These are phyloP conservation scores for Rhodotorula sp. DNA, from an alignment of 1,284 basidiomycete genomes.

Conservation along the genomic window DNA sequence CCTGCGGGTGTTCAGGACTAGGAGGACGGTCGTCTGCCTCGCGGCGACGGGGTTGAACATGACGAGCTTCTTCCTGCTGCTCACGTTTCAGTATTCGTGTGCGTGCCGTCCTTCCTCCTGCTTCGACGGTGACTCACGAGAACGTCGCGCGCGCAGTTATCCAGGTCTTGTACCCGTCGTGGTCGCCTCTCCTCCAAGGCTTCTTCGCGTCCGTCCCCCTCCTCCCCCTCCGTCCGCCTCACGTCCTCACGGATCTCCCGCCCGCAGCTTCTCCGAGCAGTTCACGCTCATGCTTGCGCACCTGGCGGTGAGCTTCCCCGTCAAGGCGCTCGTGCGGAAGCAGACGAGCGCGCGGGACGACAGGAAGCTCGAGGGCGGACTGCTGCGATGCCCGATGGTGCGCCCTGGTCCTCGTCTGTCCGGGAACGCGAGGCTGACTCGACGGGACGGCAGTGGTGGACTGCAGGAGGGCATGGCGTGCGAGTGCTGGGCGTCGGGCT, in stretches of 20 bases:
- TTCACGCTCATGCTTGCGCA: not conserved
- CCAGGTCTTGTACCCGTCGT: not conserved
- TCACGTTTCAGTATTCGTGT: constrained; percentile 2
- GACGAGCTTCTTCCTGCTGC: not conserved
- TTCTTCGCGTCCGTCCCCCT: not conserved
- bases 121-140: not conserved
- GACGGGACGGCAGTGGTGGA: not conserved
- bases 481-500: not conserved
- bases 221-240: not conserved
- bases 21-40: not conserved
- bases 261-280: not conserved
- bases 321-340: not conserved
- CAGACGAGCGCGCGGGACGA: no score
- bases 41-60: not conserved
- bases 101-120: not conserved
- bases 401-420: not conserved
- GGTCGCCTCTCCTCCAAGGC: not conserved
- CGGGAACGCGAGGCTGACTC: not conserved
- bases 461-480: not conserved
- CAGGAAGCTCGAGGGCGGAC: not conserved
- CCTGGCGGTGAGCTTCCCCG: not conserved
- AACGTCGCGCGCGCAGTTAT: not conserved
- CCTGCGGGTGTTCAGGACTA: not conserved
- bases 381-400: not conserved
- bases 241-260: not conserved